These are phyloP conservation scores for Teunomyces lycoperdinae DNA, from an alignment of 805 yeast genomes.

Conservation along the genomic window DNA sequence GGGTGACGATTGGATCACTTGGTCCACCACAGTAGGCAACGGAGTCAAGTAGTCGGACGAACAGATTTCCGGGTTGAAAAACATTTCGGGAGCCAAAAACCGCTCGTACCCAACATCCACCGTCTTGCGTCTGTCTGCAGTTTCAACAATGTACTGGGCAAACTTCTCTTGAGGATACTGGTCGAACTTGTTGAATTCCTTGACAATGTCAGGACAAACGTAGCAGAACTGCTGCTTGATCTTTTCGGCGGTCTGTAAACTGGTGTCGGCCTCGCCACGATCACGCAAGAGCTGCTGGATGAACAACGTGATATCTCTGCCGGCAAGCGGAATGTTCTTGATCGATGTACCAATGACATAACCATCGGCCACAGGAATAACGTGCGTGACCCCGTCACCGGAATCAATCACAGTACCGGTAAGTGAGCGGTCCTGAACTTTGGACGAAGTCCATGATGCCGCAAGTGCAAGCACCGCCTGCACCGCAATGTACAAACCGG, in stretches of 20 bases:
- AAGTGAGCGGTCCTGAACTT: conserved; percentile 89
- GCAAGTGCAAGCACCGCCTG: conserved; percentile 98
- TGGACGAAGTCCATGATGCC: conserved; percentile 97
- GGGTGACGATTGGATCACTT: conserved; percentile 91
- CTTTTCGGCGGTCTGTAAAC: conserved; percentile 92
- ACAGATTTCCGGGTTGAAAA: conserved; percentile 96
- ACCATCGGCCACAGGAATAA: conserved; percentile 98
- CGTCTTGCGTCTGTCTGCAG: conserved; percentile 52
- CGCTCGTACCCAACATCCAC: conserved; percentile 98
- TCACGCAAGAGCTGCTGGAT: conserved; percentile 93
- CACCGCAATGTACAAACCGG: conserved; percentile 96
- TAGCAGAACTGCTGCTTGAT: conserved; percentile 97
- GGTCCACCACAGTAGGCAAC: conserved; percentile 92
- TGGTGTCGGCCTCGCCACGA: conserved; percentile 93
- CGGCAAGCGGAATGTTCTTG: conserved; percentile 97
- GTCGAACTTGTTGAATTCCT: conserved; percentile 92
- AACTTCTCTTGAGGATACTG: conserved; percentile 85
- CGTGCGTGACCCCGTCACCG: conserved; percentile 99
- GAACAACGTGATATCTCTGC: conserved; percentile 93
- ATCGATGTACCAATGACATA: conserved; percentile 97
- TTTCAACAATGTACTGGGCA: conserved; percentile 88
- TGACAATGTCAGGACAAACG: conserved; percentile 96
- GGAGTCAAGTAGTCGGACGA: conserved; percentile 95
- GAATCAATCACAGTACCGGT: conserved; percentile 98
- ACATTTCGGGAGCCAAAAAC: conserved; percentile 97